A percentile compares a stretch with the other conserved stretches of the same genome.
Evolutionary conservation across 148 eudicot genomes (phyloP).

Genomic region (Camellia japonica): DNA sequence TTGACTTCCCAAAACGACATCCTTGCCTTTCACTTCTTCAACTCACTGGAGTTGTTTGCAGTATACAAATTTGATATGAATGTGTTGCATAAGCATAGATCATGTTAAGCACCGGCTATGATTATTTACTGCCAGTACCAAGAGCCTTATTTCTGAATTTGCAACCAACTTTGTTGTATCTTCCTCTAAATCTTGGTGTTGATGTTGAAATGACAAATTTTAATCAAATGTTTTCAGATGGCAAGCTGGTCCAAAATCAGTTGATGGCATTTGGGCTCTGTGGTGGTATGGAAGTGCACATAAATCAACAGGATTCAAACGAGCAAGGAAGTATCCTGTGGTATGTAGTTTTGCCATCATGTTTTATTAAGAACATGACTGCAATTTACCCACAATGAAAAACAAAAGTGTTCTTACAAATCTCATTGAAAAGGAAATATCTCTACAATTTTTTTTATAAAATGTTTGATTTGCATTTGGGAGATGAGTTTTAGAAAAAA

Average conservation of each 20-base stretch:
- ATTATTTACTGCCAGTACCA: background rate
- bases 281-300: conserved; percentile 90
- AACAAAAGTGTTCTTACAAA: background rate
- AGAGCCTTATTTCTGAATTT: background rate
- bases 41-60: background rate
- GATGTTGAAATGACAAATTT: background rate
- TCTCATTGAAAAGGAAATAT: background rate
- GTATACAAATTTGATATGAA: background rate
- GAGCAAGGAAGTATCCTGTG: conserved; percentile 54
- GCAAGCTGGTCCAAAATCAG: conserved; percentile 85
- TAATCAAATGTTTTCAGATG: conserved; percentile 50
- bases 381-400: background rate
- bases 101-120: background rate
- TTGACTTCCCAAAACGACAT: background rate
- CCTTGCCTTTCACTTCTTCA: background rate
- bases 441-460: background rate
- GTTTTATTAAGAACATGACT: background rate
- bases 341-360: conserved; percentile 38
- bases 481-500: too few relatives aligned
- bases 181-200: conserved; percentile 1
- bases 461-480: too few relatives aligned
- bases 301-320: conserved; percentile 67
- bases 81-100: background rate
- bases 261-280: conserved; percentile 94
- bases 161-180: background rate